phyloP scores from a whole-genome alignment of 2,329 filamentous ascomycete species.

The Phoma sp. region DNA sequence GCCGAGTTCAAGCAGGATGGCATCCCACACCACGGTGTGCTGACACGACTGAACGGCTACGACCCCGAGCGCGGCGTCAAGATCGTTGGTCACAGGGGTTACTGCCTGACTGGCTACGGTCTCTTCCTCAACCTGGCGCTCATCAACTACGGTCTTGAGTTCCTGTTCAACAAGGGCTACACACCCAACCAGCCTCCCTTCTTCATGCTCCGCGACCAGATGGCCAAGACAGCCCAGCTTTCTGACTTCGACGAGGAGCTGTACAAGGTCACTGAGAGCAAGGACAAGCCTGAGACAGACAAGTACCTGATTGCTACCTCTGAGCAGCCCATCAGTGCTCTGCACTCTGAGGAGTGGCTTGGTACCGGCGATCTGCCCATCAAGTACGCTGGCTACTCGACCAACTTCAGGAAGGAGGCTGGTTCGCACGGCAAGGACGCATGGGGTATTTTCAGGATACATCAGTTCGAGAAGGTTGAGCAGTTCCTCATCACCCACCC shows the following conservation, averaged over 20 bases:
- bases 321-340: slow-evolving; percentile 91
- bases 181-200: slow-evolving; percentile 67
- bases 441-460: slow-evolving; percentile 97
- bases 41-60: slow-evolving; percentile 85
- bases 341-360: slow-evolving; percentile 94
- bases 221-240: slow-evolving; percentile 97
- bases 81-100: slow-evolving; percentile 91
- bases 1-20: slow-evolving; percentile 79
- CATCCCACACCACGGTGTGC: slow-evolving; percentile 94
- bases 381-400: slow-evolving; percentile 86
- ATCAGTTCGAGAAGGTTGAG: slow-evolving; percentile 82
- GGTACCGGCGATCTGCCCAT: slow-evolving; percentile 83
- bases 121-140: slow-evolving; percentile 91
- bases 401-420: slow-evolving; percentile 95
- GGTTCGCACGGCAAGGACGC: slow-evolving; percentile 90
- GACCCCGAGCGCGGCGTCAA: slow-evolving; percentile 82
- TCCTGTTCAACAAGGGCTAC: slow-evolving; percentile 81
- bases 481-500: slow-evolving; percentile 67
- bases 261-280: slow-evolving; percentile 89
- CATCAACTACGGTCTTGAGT: slow-evolving; percentile 93
- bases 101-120: slow-evolving; percentile 89
- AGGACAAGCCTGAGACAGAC: slow-evolving; percentile 79
- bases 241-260: slow-evolving; percentile 97
- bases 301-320: slow-evolving; percentile 80
- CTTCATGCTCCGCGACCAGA: slow-evolving; percentile 90